Base-by-base conservation (phyloP, 441 rosid species). In the Manihot esculenta region DNA sequence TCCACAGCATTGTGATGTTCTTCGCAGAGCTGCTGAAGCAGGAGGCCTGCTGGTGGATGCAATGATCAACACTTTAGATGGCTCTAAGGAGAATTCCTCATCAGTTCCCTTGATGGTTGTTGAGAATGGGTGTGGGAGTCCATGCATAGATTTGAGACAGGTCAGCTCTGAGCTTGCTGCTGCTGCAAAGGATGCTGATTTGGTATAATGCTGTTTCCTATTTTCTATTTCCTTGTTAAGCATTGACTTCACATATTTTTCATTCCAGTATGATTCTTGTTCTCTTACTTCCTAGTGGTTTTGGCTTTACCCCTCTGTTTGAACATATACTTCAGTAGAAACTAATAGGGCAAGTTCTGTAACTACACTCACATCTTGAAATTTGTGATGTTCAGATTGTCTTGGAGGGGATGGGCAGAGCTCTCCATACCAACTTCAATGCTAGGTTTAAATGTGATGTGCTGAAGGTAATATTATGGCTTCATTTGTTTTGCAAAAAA, bases 131-230 rank as follows among this genome's bases (percentile, higher is more conserved):
- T 96, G 98, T n/a, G 99, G 98, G 69, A 91, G 98, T 78, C 98
- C 99, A 48, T 96, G 99, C 83, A 91, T 96, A 8, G 99, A 96
- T 78, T 82, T 96, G 45, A 84, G 98, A 81, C 98, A 93, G 81
- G 98, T 93, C 88, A 91, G 99, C 89, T 93, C 96, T 5, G 98
- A 96, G 88, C 95, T 96, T 70, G 98, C 99, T 62, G 98, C 95
- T 17, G 91, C 90, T 63, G 97, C 99, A 58, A 88, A 86, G 84
- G 85, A 85, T 77, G 98, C 99, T 55, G 99, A 96, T 81, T 86
- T 96, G 91, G 99, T 96, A 93, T 58, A 77, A 35, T 56, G 21
- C 64, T 26, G 1, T 27, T 77, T 50, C 62, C 68, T 47, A 56
- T 38, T 54, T 48, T 54, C 69, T 23, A 60, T 48, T 62, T 33